Conservation (phyloP, 495 filamentous ascomycete species). For the Penicillium simplicissimum region DNA sequence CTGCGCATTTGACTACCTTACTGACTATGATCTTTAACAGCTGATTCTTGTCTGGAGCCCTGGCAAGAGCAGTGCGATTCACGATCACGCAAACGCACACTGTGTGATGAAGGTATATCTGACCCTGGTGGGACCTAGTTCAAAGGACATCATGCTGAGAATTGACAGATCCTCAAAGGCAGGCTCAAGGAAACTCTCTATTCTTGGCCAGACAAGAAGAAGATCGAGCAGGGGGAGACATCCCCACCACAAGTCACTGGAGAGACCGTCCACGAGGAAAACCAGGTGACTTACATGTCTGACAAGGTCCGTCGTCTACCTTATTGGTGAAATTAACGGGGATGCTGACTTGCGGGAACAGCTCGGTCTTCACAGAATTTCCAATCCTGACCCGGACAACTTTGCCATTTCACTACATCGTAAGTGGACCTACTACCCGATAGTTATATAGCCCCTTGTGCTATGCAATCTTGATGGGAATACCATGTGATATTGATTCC, state of each 20-base stretch:
- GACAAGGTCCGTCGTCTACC: conserved; percentile 53
- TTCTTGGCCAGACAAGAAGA: conserved; percentile 62
- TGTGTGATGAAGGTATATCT: conserved; percentile 62
- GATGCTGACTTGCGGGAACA: conserved; percentile 21
- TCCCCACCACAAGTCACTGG: conserved; percentile 45
- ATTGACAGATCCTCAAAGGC: conserved; percentile 65
- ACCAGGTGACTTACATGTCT: conserved; percentile 81
- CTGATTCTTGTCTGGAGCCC: conserved; percentile 92
- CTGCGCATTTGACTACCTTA: not conserved
- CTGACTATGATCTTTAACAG: conserved; percentile 33
- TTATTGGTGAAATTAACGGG: not conserved
- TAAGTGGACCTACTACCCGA: conserved; percentile 42
- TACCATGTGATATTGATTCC: not conserved
- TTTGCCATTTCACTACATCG: conserved; percentile 83
- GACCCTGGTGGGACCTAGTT: not conserved
- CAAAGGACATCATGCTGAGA: not conserved
- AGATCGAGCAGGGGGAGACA: conserved; percentile 46
- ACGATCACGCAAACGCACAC: conserved; percentile 85
- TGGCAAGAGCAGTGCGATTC: conserved; percentile 79
- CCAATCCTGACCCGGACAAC: conserved; percentile 67
- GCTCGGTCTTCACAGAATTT: conserved; percentile 81
- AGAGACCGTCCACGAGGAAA: conserved; percentile 52
- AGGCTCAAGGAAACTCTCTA: conserved; percentile 78
- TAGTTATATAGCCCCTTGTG: not conserved
- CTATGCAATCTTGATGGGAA: not conserved